Percentiles rank a stretch among this genome's conserved stretches.
These are phyloP conservation scores for Microcera coccophila DNA, from an alignment of 2,329 filamentous ascomycete species.

Conservation along the genomic window DNA sequence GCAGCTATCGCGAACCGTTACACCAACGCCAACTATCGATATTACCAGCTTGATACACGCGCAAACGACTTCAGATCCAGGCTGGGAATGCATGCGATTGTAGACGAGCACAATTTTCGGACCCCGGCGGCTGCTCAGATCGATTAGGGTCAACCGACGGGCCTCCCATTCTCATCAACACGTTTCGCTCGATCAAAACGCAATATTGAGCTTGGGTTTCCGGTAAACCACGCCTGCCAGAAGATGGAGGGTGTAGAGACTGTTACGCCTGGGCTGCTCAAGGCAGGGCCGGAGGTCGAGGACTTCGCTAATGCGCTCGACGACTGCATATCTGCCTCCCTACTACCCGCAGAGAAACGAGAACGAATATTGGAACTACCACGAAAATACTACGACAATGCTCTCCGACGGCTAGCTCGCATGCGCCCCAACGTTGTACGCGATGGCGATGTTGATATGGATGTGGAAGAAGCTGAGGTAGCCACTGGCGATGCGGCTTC, in stretches of 20 bases:
- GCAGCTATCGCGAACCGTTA: slow-evolving; percentile 11
- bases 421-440: slow-evolving; percentile 27
- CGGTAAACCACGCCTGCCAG: not conserved
- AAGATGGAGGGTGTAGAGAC: slow-evolving; percentile 15
- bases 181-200: not conserved
- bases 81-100: slow-evolving; percentile 22
- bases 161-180: slow-evolving; percentile 3
- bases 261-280: slow-evolving; percentile 12
- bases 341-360: slow-evolving; percentile 52
- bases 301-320: slow-evolving; percentile 81
- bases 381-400: slow-evolving; percentile 55
- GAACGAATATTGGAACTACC: slow-evolving; percentile 63
- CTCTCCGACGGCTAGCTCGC: slow-evolving; percentile 34
- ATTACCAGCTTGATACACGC: slow-evolving; percentile 8
- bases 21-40: slow-evolving; percentile 6
- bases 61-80: slow-evolving; percentile 4
- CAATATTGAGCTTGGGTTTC: not conserved
- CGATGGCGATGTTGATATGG: slow-evolving; percentile 47
- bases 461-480: slow-evolving; percentile 49
- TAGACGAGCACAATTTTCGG: slow-evolving; percentile 18
- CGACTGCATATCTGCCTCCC: slow-evolving; percentile 57
- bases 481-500: slow-evolving; percentile 24
- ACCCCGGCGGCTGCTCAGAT: slow-evolving; percentile 24
- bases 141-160: slow-evolving; percentile 24
- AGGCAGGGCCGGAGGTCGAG: slow-evolving; percentile 74